phyloP scores from a whole-genome alignment of 176 grass and related monocot genomes.

The Echinochloa phyllopogon region DNA sequence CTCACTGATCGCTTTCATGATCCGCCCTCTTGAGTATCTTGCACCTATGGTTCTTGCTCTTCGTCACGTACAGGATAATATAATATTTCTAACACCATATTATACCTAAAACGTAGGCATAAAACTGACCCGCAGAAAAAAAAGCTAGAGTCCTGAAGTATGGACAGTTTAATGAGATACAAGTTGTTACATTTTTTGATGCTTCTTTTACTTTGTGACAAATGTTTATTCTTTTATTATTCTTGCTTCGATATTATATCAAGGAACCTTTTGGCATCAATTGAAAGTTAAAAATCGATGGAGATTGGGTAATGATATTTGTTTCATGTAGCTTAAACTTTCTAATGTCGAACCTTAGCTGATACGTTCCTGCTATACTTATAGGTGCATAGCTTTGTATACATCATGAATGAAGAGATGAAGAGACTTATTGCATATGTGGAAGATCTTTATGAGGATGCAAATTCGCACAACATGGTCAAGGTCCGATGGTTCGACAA shows the following conservation, averaged over 20 bases:
- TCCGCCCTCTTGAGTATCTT: not conserved
- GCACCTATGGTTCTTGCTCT: not conserved
- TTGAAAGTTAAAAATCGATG: not conserved
- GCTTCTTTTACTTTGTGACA: not conserved
- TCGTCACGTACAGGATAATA: not conserved
- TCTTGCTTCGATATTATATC: not conserved
- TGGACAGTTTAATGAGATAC: not conserved
- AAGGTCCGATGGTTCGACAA: conserved; percentile 88
- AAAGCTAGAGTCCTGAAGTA: not conserved
- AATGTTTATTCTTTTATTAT: not conserved
- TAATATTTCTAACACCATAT: not conserved
- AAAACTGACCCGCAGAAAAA: not conserved
- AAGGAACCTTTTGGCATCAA: not conserved
- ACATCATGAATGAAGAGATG: conserved; percentile 84
- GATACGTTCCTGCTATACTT: conserved; percentile 29
- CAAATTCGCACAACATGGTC: conserved; percentile 75
- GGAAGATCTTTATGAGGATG: conserved; percentile 89
- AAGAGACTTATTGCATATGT: conserved; percentile 87
- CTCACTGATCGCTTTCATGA: not conserved
- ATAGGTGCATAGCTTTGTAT: conserved; percentile 91
- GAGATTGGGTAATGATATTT: not conserved
- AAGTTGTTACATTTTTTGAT: not conserved
- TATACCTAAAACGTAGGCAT: not conserved
- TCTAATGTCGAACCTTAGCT: conserved; percentile 15
- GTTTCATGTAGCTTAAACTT: not conserved